These are phyloP conservation scores for Candida lessepsii DNA, from an alignment of 805 yeast species.

Conservation along the genomic window DNA sequence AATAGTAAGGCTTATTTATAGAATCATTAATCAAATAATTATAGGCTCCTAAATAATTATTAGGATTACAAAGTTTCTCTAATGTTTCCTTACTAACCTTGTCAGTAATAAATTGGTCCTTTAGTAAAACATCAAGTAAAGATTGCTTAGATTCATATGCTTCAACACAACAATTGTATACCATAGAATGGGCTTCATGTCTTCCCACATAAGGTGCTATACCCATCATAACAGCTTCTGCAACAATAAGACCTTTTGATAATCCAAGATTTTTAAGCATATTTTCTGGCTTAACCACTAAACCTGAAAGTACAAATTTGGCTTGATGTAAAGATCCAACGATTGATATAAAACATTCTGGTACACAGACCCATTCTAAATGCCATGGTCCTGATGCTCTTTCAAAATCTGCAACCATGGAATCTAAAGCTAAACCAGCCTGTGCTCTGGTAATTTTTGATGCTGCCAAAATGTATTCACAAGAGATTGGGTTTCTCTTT, in stretches of 20 bases:
- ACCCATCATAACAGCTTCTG: constrained; percentile 11
- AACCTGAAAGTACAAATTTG: constrained; percentile 5
- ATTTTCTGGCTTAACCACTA: constrained; percentile 3
- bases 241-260: constrained; percentile 9
- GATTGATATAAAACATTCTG: constrained; percentile 2
- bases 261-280: constrained; percentile 5
- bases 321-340: constrained; percentile 7
- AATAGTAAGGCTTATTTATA: background rate
- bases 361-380: constrained; percentile 7
- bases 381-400: constrained; percentile 9
- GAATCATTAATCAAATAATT: constrained; percentile 3
- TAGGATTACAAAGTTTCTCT: constrained; percentile 4
- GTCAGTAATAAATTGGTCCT: background rate
- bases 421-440: constrained; percentile 5
- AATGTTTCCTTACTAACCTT: constrained; percentile 1
- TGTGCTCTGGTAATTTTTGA: constrained; percentile 7
- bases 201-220: constrained; percentile 6
- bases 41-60: constrained; percentile 5
- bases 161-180: constrained; percentile 3
- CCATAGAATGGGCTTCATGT: constrained; percentile 7
- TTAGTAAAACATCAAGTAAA: constrained; percentile 1
- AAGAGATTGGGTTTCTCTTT: constrained; percentile 7
- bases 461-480: constrained; percentile 8
- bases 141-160: constrained; percentile 1
- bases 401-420: constrained; percentile 6